Base-by-base conservation (phyloP, 352 stramenopile genomes). In the Phytophthora constricta region DNA sequence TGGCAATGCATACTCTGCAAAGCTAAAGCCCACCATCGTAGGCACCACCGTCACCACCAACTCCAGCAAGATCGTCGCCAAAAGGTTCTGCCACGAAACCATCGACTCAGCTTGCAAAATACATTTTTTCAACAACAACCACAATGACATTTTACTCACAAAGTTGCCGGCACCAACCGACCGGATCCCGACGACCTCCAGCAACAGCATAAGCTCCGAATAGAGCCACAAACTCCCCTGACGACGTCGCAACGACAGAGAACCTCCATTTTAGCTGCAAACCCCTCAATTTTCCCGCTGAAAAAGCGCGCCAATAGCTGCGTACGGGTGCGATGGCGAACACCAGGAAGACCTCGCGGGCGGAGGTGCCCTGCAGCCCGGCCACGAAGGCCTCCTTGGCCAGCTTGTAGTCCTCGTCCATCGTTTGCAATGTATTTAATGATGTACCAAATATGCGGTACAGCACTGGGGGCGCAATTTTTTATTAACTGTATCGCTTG, bases 351-450 rank as follows among this genome's bases (percentile, higher is more conserved):
- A 96, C 85, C 62, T 96, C 86, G 48, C 67, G 70, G 4, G 80
- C 82, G 11, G 74, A 90, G 14, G 87, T 93, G 61, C 87, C 87
- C 37, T 89, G 70, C 20, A 92, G 67, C 9, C 82, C 82, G 23
- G 80, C 70, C 19, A 96, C 86, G 61, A 96, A 96, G 14, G 80
- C 81, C 68, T 94, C 86, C 69, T 96, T 96, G 19, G 85, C 83
- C 59, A 77, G 80, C 74, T 96, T 96, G 77, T 96, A 93, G 63
- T 84, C 76, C 46, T 92, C 81, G 64, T 90, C 73, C 79, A 86
- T 86, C 41, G 45, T 46, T n/a, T n/a, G n/a, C n/a, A n/a, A n/a
- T n/a, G n/a, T n/a, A n/a, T n/a, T n/a, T n/a, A n/a, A n/a, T n/a
- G n/a, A n/a, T n/a, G n/a, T n/a, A n/a, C n/a, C n/a, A n/a, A n/a